phyloP scores from a whole-genome alignment of 225 moss, liverwort and hornwort genomes.

The Takakia lepidozioides region DNA sequence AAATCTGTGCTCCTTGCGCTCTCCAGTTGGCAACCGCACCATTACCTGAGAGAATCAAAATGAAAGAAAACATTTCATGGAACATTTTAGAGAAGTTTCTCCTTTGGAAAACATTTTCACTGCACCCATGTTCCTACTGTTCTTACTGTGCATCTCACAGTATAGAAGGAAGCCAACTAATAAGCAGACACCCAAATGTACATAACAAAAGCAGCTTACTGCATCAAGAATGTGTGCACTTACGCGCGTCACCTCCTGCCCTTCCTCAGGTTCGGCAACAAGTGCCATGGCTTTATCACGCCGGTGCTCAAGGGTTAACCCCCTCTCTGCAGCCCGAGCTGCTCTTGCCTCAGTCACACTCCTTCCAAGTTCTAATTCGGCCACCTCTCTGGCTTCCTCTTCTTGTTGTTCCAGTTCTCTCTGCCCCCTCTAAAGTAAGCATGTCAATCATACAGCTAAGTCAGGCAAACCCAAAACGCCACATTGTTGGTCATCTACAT shows the following conservation, averaged over 20 bases:
- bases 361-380: slow-evolving; percentile 65
- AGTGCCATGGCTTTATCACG: slow-evolving; percentile 75
- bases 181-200: no score
- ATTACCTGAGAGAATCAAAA: no score
- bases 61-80: no score
- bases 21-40: slow-evolving; percentile 43
- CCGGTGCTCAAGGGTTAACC: slow-evolving; percentile 60
- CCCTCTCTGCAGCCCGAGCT: slow-evolving; percentile 60
- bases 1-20: slow-evolving; percentile 49
- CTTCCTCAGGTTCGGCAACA: slow-evolving; percentile 85
- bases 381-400: slow-evolving; percentile 60
- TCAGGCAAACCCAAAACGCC: no score
- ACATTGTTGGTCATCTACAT: no score
- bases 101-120: no score
- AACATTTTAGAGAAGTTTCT: no score
- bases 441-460: no score
- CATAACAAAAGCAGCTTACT: no score
- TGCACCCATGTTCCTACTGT: no score
- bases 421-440: slow-evolving; percentile 80
- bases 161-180: no score
- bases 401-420: slow-evolving; percentile 65
- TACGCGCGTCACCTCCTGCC: slow-evolving; percentile 66
- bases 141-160: no score
- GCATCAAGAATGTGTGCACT: not conserved
- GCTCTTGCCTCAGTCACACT: slow-evolving; percentile 60